These are phyloP conservation scores for Claviceps monticola DNA, from an alignment of 2,329 filamentous ascomycete genomes.

Conservation along the genomic window DNA sequence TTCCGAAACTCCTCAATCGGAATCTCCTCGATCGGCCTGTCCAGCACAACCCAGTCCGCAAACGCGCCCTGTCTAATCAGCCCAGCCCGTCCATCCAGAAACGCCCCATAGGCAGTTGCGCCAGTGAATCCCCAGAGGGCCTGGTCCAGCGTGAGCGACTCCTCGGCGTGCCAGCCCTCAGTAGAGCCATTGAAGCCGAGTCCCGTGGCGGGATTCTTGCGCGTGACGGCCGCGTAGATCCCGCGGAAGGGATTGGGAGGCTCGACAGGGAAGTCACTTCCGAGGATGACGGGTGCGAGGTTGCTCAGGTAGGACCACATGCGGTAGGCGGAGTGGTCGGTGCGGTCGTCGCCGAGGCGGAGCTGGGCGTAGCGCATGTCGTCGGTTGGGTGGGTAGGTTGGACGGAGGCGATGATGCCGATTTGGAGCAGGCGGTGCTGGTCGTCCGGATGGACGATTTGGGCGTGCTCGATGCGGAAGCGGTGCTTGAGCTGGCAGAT, in stretches of 20 bases:
- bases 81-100: slow-evolving; percentile 44
- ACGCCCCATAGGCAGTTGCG: slow-evolving; percentile 44
- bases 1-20: slow-evolving; percentile 37
- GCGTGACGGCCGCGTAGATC: slow-evolving; percentile 52
- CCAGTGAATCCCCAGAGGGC: slow-evolving; percentile 49
- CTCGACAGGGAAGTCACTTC: slow-evolving; percentile 61
- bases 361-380: slow-evolving; percentile 54
- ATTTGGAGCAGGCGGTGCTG: slow-evolving; percentile 43
- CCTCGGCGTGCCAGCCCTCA: slow-evolving; percentile 44
- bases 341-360: slow-evolving; percentile 43
- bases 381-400: slow-evolving; percentile 58
- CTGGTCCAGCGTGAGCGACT: slow-evolving; percentile 43
- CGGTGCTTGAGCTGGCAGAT: slow-evolving; percentile 40
- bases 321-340: slow-evolving; percentile 44
- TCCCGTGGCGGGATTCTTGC: slow-evolving; percentile 44
- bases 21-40: slow-evolving; percentile 37
- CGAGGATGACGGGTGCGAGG: slow-evolving; percentile 37
- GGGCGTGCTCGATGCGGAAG: slow-evolving; percentile 57
- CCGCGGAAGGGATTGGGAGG: slow-evolving; percentile 54
- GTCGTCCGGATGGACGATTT: slow-evolving; percentile 55
- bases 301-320: slow-evolving; percentile 45
- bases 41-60: slow-evolving; percentile 60
- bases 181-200: slow-evolving; percentile 31
- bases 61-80: slow-evolving; percentile 45
- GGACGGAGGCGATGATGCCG: slow-evolving; percentile 53